These are phyloP conservation scores for Xylariaceae sp. DNA, from an alignment of 2,329 filamentous ascomycete species.

Conservation along the genomic window DNA sequence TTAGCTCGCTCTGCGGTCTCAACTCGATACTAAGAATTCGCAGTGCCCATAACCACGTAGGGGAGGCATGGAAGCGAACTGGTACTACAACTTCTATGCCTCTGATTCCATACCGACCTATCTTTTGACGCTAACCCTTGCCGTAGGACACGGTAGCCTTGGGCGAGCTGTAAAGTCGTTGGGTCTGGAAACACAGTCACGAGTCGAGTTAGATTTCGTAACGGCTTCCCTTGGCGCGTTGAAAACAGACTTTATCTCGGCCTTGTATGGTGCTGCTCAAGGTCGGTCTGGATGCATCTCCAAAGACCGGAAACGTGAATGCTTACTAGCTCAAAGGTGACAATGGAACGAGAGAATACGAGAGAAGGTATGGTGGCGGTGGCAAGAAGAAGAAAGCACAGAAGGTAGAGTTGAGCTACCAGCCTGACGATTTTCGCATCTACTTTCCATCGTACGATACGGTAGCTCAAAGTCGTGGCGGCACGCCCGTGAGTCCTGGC, in stretches of 20 bases:
- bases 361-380: constrained; percentile 33
- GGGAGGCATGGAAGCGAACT: constrained; percentile 40
- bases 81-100: constrained; percentile 34
- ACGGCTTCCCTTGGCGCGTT: constrained; percentile 78
- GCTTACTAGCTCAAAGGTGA: constrained; percentile 32
- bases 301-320: not conserved
- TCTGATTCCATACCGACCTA: not conserved
- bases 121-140: constrained; percentile 11
- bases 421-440: constrained; percentile 56
- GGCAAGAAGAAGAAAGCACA: constrained; percentile 30
- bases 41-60: constrained; percentile 51
- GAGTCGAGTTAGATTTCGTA: constrained; percentile 67
- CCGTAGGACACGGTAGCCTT: constrained; percentile 66
- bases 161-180: constrained; percentile 60
- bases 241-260: constrained; percentile 59
- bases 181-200: constrained; percentile 50
- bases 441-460: constrained; percentile 77
- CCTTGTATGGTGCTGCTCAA: constrained; percentile 51
- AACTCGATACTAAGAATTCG: constrained; percentile 16
- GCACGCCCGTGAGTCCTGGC: constrained; percentile 45
- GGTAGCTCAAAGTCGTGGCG: constrained; percentile 59
- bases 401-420: constrained; percentile 19
- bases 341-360: constrained; percentile 43
- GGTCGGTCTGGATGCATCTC: constrained; percentile 35
- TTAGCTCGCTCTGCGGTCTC: not conserved